phyloP scores from a whole-genome alignment of 805 yeast species.

The Candida alai region DNA sequence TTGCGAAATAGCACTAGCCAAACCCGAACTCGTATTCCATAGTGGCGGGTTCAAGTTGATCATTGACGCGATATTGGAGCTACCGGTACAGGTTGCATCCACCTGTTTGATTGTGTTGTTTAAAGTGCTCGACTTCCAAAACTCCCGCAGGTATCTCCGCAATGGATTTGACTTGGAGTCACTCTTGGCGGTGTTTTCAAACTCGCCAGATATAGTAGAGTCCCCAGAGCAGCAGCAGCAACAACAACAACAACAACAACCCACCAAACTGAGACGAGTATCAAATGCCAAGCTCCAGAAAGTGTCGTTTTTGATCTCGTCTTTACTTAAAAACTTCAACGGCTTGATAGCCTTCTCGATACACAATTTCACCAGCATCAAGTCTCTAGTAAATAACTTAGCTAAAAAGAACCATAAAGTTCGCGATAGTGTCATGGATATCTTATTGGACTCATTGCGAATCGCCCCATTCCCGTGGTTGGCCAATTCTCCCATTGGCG shows the following conservation, averaged over 20 bases:
- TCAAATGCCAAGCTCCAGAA: conserved; percentile 51
- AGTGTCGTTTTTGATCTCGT: conserved; percentile 54
- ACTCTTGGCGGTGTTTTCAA: conserved; percentile 70
- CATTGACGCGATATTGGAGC: conserved; percentile 39
- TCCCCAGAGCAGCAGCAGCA: background rate
- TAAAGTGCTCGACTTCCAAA: conserved; percentile 55
- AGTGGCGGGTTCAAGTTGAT: conserved; percentile 51
- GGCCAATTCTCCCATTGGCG: conserved; percentile 19
- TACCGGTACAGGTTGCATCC: conserved; percentile 18
- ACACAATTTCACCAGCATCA: conserved; percentile 52
- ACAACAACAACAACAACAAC: conserved; percentile 11
- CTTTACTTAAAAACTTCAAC: conserved; percentile 66
- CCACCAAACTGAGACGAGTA: conserved; percentile 12
- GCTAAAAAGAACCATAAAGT: conserved; percentile 48
- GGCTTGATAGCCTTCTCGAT: conserved; percentile 68
- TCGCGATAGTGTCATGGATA: conserved; percentile 63
- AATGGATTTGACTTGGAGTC: conserved; percentile 61
- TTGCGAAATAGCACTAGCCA: conserved; percentile 33
- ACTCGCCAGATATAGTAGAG: conserved; percentile 34
- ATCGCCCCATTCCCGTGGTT: conserved; percentile 58
- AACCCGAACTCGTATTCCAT: conserved; percentile 44
- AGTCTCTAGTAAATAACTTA: conserved; percentile 58
- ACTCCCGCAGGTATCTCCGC: conserved; percentile 49
- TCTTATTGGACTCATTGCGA: conserved; percentile 64
- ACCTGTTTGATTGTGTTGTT: conserved; percentile 35